phyloP scores from a whole-genome alignment of 2,329 filamentous ascomycete species.

The Pseudogymnoascus sp. region DNA sequence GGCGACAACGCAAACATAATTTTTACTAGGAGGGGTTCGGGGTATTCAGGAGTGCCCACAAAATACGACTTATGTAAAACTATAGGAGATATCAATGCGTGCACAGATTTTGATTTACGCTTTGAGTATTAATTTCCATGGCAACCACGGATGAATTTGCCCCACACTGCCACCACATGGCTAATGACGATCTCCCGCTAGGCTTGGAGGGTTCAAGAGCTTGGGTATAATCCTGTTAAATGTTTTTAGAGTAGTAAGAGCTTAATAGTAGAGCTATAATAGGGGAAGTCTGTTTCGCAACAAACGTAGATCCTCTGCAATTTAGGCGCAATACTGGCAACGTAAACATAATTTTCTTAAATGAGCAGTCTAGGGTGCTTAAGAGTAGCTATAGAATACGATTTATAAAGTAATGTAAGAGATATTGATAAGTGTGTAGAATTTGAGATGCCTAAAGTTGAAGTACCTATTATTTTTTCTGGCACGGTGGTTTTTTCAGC shows the following conservation, averaged over 20 bases:
- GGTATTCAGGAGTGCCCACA: too few species aligned
- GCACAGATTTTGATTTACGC: too few species aligned
- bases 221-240: too few species aligned
- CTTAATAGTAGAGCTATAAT: conserved; percentile 10
- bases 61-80: too few species aligned
- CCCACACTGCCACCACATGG: too few species aligned
- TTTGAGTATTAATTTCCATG: too few species aligned
- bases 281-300: background rate
- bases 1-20: too few species aligned
- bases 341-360: conserved; percentile 7
- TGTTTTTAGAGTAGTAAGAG: conserved; percentile 7
- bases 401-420: conserved; percentile 8
- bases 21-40: too few species aligned
- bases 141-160: too few species aligned
- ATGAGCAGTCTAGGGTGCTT: conserved; percentile 5
- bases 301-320: conserved; percentile 1
- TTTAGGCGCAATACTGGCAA: conserved; percentile 2
- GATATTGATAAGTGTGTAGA: conserved; percentile 17
- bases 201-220: too few species aligned
- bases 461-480: conserved; percentile 20
- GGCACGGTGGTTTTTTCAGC: background rate
- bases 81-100: too few species aligned
- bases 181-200: too few species aligned
- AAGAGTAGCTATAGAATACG: conserved; percentile 9
- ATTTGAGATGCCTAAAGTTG: conserved; percentile 22